Percentiles rank a stretch among this genome's conserved stretches.
Conservation (phyloP, 2,329 filamentous ascomycete genomes). For the Aspergillus ruber region DNA sequence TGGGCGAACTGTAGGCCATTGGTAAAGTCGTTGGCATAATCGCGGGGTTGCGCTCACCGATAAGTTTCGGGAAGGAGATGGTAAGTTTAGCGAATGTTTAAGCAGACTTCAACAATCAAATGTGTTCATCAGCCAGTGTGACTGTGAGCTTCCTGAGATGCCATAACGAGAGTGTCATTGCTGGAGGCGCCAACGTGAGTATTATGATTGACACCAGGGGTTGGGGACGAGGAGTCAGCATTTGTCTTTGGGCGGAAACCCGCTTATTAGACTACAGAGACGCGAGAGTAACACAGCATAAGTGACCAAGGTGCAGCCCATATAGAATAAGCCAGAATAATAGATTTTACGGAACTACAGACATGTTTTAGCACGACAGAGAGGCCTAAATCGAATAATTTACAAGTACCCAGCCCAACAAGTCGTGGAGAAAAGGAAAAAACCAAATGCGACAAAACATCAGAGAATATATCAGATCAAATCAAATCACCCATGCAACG, state of each 20-base stretch:
- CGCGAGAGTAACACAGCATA: neutral
- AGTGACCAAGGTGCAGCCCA: neutral
- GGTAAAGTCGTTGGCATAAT: constrained; percentile 23
- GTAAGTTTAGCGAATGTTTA: neutral
- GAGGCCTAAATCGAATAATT: constrained; percentile 33
- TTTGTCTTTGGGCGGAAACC: neutral
- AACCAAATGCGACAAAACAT: constrained; percentile 8
- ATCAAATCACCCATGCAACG: constrained; percentile 25
- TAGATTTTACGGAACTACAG: constrained; percentile 13
- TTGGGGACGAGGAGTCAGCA: neutral
- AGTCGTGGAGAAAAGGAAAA: constrained; percentile 26
- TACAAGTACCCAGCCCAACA: constrained; percentile 34
- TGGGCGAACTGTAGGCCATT: constrained; percentile 23
- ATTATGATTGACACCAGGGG: neutral
- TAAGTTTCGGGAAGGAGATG: neutral
- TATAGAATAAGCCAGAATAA: constrained; percentile 10
- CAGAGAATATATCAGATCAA: constrained; percentile 18
- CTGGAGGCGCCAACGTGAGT: neutral
- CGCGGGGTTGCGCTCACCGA: constrained; percentile 19
- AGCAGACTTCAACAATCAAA: neutral
- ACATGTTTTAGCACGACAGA: constrained; percentile 19
- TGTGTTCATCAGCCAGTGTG: neutral
- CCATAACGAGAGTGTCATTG: neutral
- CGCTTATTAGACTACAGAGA: neutral
- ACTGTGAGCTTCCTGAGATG: constrained; percentile 1